Conservation (phyloP, 345 rosid genomes). For the Brassica carinata region DNA sequence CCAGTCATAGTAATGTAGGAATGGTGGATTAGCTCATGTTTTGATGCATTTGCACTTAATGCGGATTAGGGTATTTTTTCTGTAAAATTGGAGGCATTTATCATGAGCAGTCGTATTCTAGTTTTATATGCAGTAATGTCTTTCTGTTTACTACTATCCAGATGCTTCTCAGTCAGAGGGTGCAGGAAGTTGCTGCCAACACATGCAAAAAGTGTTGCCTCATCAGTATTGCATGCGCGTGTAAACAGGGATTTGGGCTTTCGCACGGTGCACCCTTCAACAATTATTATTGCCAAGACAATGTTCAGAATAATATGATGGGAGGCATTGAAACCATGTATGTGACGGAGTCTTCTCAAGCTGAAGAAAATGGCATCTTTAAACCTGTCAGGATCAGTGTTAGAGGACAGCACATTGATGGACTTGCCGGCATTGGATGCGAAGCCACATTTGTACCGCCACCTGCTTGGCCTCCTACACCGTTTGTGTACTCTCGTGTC, state of each 20-base stretch:
- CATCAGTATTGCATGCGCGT: constrained; percentile 69
- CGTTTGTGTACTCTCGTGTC: constrained; percentile 88
- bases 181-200: constrained; percentile 83
- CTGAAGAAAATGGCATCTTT: constrained; percentile 68
- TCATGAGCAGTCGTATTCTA: constrained; percentile 19
- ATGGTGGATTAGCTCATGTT: constrained; percentile 2
- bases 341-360: constrained; percentile 71
- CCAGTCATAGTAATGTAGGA: constrained; percentile 3
- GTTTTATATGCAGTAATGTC: constrained; percentile 15
- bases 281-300: constrained; percentile 74
- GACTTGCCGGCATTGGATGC: constrained; percentile 96
- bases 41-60: constrained; percentile 3
- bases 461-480: constrained; percentile 85
- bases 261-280: constrained; percentile 57
- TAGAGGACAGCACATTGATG: constrained; percentile 81
- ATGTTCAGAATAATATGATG: constrained; percentile 58
- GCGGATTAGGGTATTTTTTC: not conserved
- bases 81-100: not conserved
- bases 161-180: constrained; percentile 94
- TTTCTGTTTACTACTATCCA: constrained; percentile 40
- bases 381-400: constrained; percentile 91
- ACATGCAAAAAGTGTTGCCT: constrained; percentile 85
- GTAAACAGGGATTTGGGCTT: constrained; percentile 78
- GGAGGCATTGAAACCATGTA: constrained; percentile 64
- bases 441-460: constrained; percentile 81